Evolutionary conservation across 345 rosid genomes (phyloP).

Genomic region (Eucalyptus paniculata): DNA sequence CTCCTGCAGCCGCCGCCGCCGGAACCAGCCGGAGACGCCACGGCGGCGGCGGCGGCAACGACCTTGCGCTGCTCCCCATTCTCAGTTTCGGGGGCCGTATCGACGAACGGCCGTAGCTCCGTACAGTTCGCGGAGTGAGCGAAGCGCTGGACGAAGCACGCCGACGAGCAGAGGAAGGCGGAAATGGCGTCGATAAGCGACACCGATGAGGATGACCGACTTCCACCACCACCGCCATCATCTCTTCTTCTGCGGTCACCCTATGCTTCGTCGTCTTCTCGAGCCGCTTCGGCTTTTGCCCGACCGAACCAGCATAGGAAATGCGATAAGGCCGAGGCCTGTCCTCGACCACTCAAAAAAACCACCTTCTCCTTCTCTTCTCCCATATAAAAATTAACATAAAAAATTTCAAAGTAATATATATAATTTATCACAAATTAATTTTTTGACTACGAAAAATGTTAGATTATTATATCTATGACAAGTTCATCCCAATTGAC

Average conservation of each 20-base stretch:
- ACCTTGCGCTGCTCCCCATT: neutral
- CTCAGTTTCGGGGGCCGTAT: neutral
- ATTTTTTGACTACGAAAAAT: too few species aligned
- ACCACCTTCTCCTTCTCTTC: neutral
- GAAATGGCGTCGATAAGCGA: neutral
- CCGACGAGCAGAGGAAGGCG: neutral
- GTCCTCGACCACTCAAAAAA: neutral
- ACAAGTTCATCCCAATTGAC: too few species aligned
- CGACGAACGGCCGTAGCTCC: neutral
- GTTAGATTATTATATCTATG: too few species aligned
- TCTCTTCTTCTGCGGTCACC: neutral
- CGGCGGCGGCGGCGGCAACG: neutral
- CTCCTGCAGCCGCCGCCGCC: slow-evolving; percentile 28
- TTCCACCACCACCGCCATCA: neutral
- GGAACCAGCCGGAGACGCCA: neutral
- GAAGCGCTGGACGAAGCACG: neutral
- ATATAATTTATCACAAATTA: too few species aligned
- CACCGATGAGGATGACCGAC: neutral
- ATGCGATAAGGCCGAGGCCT: neutral
- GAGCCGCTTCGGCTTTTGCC: neutral
- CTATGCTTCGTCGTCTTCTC: neutral
- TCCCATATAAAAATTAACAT: too few species aligned
- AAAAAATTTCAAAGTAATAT: too few species aligned
- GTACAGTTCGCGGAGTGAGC: neutral
- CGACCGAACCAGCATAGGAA: neutral